Evolutionary conservation across 2,329 filamentous ascomycete species (phyloP).

Genomic region (Colletotrichum incanum): DNA sequence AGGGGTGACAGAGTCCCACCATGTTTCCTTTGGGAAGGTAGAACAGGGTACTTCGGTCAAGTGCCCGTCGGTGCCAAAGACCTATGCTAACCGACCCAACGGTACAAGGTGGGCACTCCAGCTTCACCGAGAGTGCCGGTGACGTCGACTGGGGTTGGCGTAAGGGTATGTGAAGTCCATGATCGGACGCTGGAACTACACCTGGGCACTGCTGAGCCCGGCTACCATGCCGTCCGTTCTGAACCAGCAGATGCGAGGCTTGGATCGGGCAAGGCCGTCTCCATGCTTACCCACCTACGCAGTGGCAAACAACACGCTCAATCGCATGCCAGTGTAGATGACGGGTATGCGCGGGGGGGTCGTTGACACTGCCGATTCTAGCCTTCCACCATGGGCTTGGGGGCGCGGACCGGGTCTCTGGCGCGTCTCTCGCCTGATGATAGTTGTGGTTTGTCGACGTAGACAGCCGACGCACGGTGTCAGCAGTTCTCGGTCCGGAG

Average conservation of each 20-base stretch:
- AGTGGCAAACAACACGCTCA: not conserved
- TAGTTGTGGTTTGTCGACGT: not conserved
- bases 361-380: constrained; percentile 22
- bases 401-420: not conserved
- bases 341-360: constrained; percentile 22
- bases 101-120: not conserved
- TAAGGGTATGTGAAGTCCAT: not conserved
- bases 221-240: not conserved
- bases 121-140: constrained; percentile 26
- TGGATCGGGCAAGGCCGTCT: not conserved
- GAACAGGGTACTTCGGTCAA: constrained; percentile 27
- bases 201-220: not conserved
- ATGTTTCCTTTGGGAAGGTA: constrained; percentile 39
- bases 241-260: not conserved
- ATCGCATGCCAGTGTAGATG: not conserved
- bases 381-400: not conserved
- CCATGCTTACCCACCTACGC: not conserved
- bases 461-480: not conserved
- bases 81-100: constrained; percentile 33
- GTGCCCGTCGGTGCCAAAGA: constrained; percentile 22
- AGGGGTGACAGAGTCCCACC: constrained; percentile 26
- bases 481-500: not conserved
- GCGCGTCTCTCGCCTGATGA: not conserved
- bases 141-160: not conserved
- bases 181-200: not conserved